Evolutionary conservation across 768 basidiomycete species (phyloP), one percentile per base, ranked within the genome.

Genomic region (Podaxis pistillaris): DNA sequence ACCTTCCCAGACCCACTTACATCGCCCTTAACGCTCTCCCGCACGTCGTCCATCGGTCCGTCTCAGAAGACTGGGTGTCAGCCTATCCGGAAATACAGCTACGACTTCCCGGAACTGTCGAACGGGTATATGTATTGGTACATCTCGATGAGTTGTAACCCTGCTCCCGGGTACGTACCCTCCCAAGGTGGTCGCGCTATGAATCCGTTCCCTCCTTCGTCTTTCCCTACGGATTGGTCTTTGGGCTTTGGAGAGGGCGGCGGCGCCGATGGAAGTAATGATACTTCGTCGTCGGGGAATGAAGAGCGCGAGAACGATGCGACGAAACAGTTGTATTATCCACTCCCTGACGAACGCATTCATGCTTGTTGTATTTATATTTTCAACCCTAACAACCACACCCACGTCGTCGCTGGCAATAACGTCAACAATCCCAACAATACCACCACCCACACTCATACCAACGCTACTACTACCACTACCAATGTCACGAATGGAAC

Each of bases 81-180:
- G 4, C 82, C 81, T 1, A 64, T 68, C 13, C 68, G 75, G 41
- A 72, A 74, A 44, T 77, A 75, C 28, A 75, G 66, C 63, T 81
- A 81, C 56, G 71, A 67, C 24, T 78, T 84, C 37, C 83, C 83
- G 1, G 71, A 73, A 3, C 74, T 84, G 12, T 74, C 77, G 36
- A 70, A 73, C 4, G 79, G 76, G 5, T 82, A 79, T 65, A 74
- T 75, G 67, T 85, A 83, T 65, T 83, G 81, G 79, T 82, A 83
- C 60, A 82, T 83, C 46, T 81, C 81, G 55, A 78, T 83, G 74
- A 82, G 81, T 69, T 80, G 78, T 65, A 83, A 83, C 63, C 81
- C 83, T 3, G 71, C 79, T 17, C 79, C 82, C 5, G 79, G 78
- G 12, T 77, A 75, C 52, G 69, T 76, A 1, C 79, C 79, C 19